These are phyloP conservation scores for Cyclostephanos invisitatus DNA, from an alignment of 108 stramenopile genomes.

Conservation along the genomic window DNA sequence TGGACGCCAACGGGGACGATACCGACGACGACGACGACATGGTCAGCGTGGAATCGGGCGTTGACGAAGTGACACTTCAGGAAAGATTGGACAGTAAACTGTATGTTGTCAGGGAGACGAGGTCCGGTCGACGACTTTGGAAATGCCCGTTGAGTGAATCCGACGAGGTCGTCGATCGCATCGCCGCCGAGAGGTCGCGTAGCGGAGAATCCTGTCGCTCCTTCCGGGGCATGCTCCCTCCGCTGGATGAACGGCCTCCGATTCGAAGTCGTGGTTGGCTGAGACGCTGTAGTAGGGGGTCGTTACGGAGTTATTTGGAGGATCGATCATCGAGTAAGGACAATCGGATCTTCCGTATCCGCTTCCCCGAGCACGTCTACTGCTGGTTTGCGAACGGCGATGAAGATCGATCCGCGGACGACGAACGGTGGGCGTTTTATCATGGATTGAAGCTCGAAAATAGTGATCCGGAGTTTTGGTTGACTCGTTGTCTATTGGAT, in stretches of 20 bases:
- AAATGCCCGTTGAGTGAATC: constrained; percentile 13
- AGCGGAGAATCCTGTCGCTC: constrained; percentile 20
- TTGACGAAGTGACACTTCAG: neutral
- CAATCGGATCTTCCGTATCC: neutral
- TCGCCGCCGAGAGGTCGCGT: neutral
- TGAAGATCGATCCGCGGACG: constrained; percentile 32
- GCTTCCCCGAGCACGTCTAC: constrained; percentile 73
- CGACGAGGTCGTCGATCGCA: constrained; percentile 13
- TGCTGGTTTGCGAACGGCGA: constrained; percentile 50
- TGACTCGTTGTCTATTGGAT: constrained; percentile 57
- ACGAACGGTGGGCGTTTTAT: constrained; percentile 76
- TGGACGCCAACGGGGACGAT: neutral
- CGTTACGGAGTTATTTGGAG: constrained; percentile 11
- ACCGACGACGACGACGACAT: constrained; percentile 22
- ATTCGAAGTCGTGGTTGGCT: constrained; percentile 21
- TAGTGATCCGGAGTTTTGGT: constrained; percentile 36
- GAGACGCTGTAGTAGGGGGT: neutral
- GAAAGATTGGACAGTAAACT: constrained; percentile 28
- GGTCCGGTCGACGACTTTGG: constrained; percentile 22
- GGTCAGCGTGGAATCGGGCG: constrained; percentile 8
- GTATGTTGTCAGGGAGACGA: constrained; percentile 26
- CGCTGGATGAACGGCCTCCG: constrained; percentile 12
- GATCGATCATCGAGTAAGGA: neutral
- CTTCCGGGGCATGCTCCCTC: constrained; percentile 28
- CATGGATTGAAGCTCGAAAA: constrained; percentile 52